Conservation (phyloP, 2,329 filamentous ascomycete species). For the Trichophyton rubrum region DNA sequence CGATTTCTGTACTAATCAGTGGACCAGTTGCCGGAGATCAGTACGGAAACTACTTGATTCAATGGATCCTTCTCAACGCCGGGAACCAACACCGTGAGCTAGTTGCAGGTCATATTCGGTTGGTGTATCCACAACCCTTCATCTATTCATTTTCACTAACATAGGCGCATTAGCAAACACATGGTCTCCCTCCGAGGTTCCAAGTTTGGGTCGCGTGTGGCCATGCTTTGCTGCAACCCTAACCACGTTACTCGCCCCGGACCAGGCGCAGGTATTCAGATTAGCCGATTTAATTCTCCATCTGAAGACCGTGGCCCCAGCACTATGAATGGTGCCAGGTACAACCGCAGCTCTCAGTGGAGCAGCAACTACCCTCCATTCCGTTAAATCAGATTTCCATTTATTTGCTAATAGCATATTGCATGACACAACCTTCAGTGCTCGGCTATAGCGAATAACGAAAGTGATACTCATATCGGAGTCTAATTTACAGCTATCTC, state of each 20-base stretch:
- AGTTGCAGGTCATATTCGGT: slow-evolving; percentile 81
- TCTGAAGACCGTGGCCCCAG: slow-evolving; percentile 25
- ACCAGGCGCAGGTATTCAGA: slow-evolving; percentile 59
- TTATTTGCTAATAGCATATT: background rate
- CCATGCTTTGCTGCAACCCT: slow-evolving; percentile 97
- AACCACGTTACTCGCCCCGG: slow-evolving; percentile 79
- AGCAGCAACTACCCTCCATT: slow-evolving; percentile 26
- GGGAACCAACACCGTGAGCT: slow-evolving; percentile 80
- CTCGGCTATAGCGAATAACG: background rate
- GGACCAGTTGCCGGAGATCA: slow-evolving; percentile 74
- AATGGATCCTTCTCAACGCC: slow-evolving; percentile 89
- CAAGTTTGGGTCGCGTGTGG: slow-evolving; percentile 95
- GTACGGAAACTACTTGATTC: slow-evolving; percentile 95
- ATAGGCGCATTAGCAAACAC: slow-evolving; percentile 52
- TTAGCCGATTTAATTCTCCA: slow-evolving; percentile 45
- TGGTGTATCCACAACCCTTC: slow-evolving; percentile 7
- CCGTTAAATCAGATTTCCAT: slow-evolving; percentile 18
- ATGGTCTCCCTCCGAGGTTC: slow-evolving; percentile 98
- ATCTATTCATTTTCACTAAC: slow-evolving; percentile 9
- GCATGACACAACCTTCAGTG: background rate
- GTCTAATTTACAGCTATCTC: slow-evolving; percentile 17
- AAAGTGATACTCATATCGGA: slow-evolving; percentile 10
- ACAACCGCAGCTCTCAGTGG: slow-evolving; percentile 26
- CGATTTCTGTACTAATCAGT: background rate
- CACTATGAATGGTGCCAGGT: slow-evolving; percentile 28